These are phyloP conservation scores for Evernia prunastri DNA, from an alignment of 495 filamentous ascomycete species.

Conservation along the genomic window DNA sequence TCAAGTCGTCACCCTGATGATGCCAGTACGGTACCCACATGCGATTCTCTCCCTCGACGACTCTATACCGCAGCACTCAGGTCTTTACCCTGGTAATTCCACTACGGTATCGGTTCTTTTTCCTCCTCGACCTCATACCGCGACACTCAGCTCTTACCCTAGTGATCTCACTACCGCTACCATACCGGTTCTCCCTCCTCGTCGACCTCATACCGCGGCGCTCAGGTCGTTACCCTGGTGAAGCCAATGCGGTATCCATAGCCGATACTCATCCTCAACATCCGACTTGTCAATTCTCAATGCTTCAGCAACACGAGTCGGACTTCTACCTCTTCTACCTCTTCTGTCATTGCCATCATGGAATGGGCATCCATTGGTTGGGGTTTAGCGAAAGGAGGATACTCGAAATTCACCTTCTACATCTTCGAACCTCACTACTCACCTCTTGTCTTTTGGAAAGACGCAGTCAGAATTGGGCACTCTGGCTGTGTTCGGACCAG, in stretches of 20 bases:
- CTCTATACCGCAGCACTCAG: neutral
- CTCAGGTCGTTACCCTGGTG: neutral
- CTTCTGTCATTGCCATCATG: neutral
- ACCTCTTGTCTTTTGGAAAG: neutral
- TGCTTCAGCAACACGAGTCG: neutral
- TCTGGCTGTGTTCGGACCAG: neutral
- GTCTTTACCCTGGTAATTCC: neutral
- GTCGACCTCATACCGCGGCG: neutral
- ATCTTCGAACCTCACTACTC: neutral
- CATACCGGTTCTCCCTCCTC: too few species aligned
- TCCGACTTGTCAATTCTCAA: neutral
- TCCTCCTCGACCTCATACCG: neutral
- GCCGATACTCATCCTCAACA: neutral
- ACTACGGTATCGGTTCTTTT: neutral
- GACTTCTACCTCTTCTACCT: neutral
- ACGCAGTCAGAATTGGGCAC: neutral
- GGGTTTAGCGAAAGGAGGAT: neutral
- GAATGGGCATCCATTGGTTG: slow-evolving; percentile 1
- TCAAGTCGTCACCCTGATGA: too few species aligned
- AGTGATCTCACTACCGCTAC: too few species aligned
- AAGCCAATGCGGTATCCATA: neutral
- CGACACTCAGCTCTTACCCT: too few species aligned
- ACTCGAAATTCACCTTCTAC: neutral
- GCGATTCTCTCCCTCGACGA: too few species aligned
- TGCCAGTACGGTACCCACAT: too few species aligned